Conservation (phyloP, 2,329 filamentous ascomycete species). For the Ampelomyces quisqualis region DNA sequence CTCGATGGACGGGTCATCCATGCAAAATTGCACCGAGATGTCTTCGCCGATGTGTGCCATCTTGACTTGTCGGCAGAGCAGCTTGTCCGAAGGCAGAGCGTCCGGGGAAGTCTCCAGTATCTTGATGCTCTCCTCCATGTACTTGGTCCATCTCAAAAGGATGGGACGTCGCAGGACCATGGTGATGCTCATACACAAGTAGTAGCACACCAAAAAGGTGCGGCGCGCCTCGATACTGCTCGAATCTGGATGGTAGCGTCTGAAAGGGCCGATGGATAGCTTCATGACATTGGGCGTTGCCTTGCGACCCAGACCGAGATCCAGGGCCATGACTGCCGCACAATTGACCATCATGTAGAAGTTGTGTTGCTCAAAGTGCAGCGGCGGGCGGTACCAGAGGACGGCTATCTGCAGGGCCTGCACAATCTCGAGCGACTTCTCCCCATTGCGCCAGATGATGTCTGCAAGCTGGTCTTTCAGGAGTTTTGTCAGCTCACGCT, state of each 20-base stretch:
- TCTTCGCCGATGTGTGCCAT: constrained; percentile 61
- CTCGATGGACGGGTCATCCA: constrained; percentile 55
- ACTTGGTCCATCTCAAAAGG: constrained; percentile 61
- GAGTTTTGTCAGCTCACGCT: constrained; percentile 65
- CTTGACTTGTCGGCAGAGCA: constrained; percentile 59
- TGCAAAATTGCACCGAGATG: constrained; percentile 57
- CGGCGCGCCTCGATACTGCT: constrained; percentile 59
- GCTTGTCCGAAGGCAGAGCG: constrained; percentile 57
- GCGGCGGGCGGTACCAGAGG: constrained; percentile 84
- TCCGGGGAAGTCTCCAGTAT: constrained; percentile 59
- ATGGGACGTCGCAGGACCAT: constrained; percentile 61
- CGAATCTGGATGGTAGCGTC: constrained; percentile 46
- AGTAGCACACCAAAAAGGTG: constrained; percentile 63
- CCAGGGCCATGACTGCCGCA: constrained; percentile 77
- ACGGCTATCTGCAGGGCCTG: constrained; percentile 73
- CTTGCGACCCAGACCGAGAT: constrained; percentile 72
- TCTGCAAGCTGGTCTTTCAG: constrained; percentile 73
- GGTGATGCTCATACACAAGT: constrained; percentile 58
- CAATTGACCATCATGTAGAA: constrained; percentile 87
- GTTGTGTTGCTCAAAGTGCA: constrained; percentile 81
- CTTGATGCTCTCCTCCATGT: constrained; percentile 63
- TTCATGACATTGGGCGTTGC: constrained; percentile 46
- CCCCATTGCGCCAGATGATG: constrained; percentile 69
- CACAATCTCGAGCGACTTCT: constrained; percentile 80
- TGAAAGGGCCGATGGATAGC: constrained; percentile 37